These are phyloP conservation scores for Megacollybia marginata DNA, from an alignment of 768 basidiomycete genomes.

Conservation along the genomic window DNA sequence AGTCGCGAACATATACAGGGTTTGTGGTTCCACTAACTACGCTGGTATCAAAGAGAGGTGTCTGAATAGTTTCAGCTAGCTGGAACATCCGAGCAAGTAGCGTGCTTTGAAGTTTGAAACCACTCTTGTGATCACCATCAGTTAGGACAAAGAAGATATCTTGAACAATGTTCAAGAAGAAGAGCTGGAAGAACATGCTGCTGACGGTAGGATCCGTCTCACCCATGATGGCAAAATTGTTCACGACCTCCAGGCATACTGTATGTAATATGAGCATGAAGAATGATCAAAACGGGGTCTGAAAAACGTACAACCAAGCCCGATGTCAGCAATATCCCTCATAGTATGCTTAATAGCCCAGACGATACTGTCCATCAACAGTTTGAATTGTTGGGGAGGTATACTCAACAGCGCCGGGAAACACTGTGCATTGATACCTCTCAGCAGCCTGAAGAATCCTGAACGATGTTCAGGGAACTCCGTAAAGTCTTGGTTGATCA, in stretches of 20 bases:
- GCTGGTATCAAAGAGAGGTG: slow-evolving; percentile 79
- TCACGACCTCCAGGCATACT: slow-evolving; percentile 92
- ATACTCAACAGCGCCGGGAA: slow-evolving; percentile 69
- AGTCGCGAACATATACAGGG: slow-evolving; percentile 72
- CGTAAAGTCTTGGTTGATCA: slow-evolving; percentile 99
- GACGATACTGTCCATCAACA: slow-evolving; percentile 96
- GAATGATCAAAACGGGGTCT: no score
- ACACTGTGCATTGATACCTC: slow-evolving; percentile 63
- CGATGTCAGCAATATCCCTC: slow-evolving; percentile 95
- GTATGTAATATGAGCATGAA: slow-evolving; percentile 18
- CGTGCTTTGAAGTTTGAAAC: slow-evolving; percentile 91
- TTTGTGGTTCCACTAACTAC: slow-evolving; percentile 67
- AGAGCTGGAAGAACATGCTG: slow-evolving; percentile 94
- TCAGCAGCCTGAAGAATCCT: slow-evolving; percentile 93
- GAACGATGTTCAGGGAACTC: slow-evolving; percentile 97
- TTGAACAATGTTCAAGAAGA: slow-evolving; percentile 86
- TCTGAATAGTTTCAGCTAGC: slow-evolving; percentile 77
- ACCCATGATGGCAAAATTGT: slow-evolving; percentile 70
- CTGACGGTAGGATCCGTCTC: slow-evolving; percentile 69
- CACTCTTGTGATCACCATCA: slow-evolving; percentile 97
- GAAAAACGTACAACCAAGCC: slow-evolving; percentile 50
- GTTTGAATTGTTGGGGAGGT: slow-evolving; percentile 88
- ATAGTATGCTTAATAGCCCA: slow-evolving; percentile 99
- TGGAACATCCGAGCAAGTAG: slow-evolving; percentile 95
- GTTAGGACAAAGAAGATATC: slow-evolving; percentile 97